A percentile compares a stretch with the other conserved stretches of the same genome.
These are phyloP conservation scores for Aechmea fasciata DNA, from an alignment of 176 grass and related monocot species.

Conservation along the genomic window DNA sequence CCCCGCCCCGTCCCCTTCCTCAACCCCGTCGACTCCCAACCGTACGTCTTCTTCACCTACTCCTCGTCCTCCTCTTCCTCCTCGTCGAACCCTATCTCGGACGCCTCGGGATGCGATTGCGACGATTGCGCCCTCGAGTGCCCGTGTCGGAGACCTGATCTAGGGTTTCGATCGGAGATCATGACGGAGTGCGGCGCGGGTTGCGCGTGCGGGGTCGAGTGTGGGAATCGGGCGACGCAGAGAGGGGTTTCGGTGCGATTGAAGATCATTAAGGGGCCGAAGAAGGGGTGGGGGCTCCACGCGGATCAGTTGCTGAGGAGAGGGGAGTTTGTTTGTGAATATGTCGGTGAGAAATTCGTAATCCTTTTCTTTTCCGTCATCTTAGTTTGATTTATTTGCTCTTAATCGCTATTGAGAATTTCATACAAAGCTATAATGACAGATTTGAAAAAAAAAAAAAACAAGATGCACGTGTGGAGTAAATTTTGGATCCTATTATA, in stretches of 20 bases:
- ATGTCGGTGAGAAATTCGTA: constrained; percentile 38
- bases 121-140: constrained; percentile 16
- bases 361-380: background rate
- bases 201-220: constrained; percentile 43
- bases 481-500: too few relatives aligned
- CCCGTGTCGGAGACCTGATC: constrained; percentile 10
- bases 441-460: too few relatives aligned
- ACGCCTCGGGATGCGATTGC: constrained; percentile 35
- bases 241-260: constrained; percentile 41
- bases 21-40: constrained; percentile 31
- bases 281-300: constrained; percentile 81
- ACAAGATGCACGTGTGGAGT: too few relatives aligned
- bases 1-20: constrained; percentile 45
- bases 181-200: constrained; percentile 44
- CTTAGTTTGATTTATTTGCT: background rate
- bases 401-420: too few relatives aligned
- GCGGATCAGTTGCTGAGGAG: constrained; percentile 26
- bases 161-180: constrained; percentile 28
- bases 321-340: constrained; percentile 67
- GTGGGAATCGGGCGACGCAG: constrained; percentile 47
- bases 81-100: constrained; percentile 11
- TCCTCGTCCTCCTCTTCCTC: constrained; percentile 31
- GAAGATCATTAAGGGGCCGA: constrained; percentile 36
- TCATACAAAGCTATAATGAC: too few relatives aligned
- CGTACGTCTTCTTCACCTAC: constrained; percentile 70